These are phyloP conservation scores for Leucocoprinus sp. DNA, from an alignment of 768 basidiomycete genomes.

Conservation along the genomic window DNA sequence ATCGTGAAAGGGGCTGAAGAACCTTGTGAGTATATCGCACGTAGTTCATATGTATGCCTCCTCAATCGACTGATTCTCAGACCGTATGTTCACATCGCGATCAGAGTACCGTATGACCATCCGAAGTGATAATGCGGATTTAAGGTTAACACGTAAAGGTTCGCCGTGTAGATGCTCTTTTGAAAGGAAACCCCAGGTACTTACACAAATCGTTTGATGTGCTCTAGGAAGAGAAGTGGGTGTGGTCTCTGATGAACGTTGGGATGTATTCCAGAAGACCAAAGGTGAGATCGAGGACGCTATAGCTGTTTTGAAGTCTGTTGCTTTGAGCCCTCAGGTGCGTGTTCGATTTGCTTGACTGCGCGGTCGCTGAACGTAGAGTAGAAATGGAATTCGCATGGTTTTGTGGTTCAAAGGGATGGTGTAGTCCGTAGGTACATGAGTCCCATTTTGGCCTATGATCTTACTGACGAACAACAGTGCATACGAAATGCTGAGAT, in stretches of 20 bases:
- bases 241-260: constrained; percentile 37
- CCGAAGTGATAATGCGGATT: constrained; percentile 83
- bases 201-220: not conserved
- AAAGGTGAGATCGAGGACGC: constrained; percentile 26
- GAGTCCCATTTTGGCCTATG: not conserved
- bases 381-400: constrained; percentile 20
- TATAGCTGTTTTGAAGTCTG: constrained; percentile 26
- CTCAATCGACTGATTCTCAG: constrained; percentile 28
- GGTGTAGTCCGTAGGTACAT: constrained; percentile 36
- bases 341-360: not conserved
- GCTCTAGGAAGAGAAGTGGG: constrained; percentile 33
- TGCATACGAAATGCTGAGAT: constrained; percentile 65
- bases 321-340: constrained; percentile 37
- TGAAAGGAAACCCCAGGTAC: not conserved
- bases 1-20: constrained; percentile 86
- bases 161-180: constrained; percentile 8
- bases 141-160: constrained; percentile 75
- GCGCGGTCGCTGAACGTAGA: constrained; percentile 21
- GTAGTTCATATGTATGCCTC: not conserved
- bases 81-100: constrained; percentile 90
- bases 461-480: constrained; percentile 28
- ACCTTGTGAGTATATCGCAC: constrained; percentile 52
- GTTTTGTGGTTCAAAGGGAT: constrained; percentile 37
- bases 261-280: constrained; percentile 28
- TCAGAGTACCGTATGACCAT: constrained; percentile 88